Percentiles rank a stretch among this genome's conserved stretches.
Conservation (phyloP, 2,329 filamentous ascomycete genomes). For the Diplodia scrobiculata region DNA sequence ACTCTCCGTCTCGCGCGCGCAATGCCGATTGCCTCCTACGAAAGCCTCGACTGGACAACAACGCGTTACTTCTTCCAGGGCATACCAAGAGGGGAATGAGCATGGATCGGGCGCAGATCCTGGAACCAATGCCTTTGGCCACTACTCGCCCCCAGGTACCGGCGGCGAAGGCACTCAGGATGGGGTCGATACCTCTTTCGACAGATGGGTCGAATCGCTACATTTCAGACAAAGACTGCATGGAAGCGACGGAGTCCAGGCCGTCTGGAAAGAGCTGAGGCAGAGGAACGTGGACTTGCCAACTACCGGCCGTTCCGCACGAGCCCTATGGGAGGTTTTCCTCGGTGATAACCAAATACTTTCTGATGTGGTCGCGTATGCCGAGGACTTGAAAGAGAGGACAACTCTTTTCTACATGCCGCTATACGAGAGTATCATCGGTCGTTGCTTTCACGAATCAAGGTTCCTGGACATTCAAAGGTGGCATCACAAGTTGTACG, state of each 20-base stretch:
- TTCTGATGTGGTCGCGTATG: conserved; percentile 46
- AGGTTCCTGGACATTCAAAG: conserved; percentile 22
- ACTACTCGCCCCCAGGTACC: neutral
- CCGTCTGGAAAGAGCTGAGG: conserved; percentile 48
- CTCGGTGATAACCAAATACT: conserved; percentile 45
- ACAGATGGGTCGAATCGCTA: neutral
- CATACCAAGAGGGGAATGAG: neutral
- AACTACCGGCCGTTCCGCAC: conserved; percentile 43
- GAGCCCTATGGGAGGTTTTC: conserved; percentile 52
- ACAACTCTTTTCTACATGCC: conserved; percentile 42
- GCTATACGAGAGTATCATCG: conserved; percentile 52
- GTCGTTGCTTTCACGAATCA: conserved; percentile 40
- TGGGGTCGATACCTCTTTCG: neutral
- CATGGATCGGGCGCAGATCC: neutral
- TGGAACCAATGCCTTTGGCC: neutral
- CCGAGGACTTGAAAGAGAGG: conserved; percentile 44
- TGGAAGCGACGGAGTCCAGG: conserved; percentile 1
- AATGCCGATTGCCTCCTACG: neutral
- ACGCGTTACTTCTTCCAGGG: neutral
- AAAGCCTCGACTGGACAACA: neutral
- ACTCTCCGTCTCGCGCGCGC: neutral
- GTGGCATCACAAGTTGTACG: conserved; percentile 23
- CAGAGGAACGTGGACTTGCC: conserved; percentile 46
- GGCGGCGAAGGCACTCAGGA: neutral
- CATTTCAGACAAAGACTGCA: conserved; percentile 10